A percentile compares a stretch with the other conserved stretches of the same genome.
Conservation (phyloP, 768 basidiomycete species). For the Mrakia frigida region DNA sequence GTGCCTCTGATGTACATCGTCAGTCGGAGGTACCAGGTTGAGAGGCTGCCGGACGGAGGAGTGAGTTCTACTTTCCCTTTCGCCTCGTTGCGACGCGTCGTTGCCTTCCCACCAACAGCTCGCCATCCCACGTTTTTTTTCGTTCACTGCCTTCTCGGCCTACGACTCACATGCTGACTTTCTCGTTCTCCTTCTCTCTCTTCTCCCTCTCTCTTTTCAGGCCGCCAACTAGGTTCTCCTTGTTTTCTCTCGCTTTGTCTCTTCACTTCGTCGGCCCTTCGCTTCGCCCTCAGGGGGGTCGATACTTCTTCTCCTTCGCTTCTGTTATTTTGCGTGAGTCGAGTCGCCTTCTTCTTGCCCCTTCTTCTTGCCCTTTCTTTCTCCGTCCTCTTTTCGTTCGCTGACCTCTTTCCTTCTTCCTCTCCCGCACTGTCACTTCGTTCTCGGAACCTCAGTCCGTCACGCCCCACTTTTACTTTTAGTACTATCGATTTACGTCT, state of each 20-base stretch:
- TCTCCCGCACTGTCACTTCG: not conserved
- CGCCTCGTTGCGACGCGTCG: not conserved
- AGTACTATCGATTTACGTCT: too few species aligned
- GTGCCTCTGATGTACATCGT: conserved; percentile 98
- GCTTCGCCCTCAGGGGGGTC: too few species aligned
- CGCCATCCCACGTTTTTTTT: not conserved
- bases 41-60: conserved; percentile 71
- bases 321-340: too few species aligned
- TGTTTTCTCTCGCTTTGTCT: too few species aligned
- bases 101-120: too few species aligned
- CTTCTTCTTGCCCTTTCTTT: too few species aligned
- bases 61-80: conserved; percentile 17
- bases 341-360: too few species aligned
- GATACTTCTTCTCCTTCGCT: too few species aligned
- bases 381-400: too few species aligned
- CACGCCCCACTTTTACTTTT: not conserved
- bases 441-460: not conserved
- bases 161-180: not conserved
- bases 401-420: not conserved
- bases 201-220: not conserved
- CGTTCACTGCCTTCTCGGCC: not conserved
- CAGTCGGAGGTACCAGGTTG: conserved; percentile 84
- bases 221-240: conserved; percentile 14
- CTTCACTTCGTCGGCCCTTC: too few species aligned
- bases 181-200: not conserved